These are phyloP conservation scores for Rickenella mellea DNA, from an alignment of 768 basidiomycete species.

Conservation along the genomic window DNA sequence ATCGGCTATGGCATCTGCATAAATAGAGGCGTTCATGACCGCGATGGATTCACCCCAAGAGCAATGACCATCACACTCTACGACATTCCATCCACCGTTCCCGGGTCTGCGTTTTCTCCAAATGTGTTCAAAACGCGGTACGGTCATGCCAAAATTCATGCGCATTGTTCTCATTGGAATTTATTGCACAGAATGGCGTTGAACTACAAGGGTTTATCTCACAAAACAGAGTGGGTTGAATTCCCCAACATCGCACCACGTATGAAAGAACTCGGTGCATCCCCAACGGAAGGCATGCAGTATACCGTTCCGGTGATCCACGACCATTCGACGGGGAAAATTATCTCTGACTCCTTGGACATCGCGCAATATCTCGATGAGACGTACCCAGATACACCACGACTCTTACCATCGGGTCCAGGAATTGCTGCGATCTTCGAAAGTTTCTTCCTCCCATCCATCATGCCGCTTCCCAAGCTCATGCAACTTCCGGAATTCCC, in stretches of 20 bases:
- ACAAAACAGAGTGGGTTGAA: constrained; percentile 35
- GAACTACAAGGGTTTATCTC: constrained; percentile 24
- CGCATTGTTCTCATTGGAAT: background rate
- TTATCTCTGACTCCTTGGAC: constrained; percentile 29
- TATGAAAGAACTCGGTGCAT: constrained; percentile 22
- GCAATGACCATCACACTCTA: constrained; percentile 27
- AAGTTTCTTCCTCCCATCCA: background rate
- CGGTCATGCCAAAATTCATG: constrained; percentile 2
- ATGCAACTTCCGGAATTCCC: constrained; percentile 7
- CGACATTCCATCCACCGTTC: constrained; percentile 30
- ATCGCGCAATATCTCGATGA: constrained; percentile 40
- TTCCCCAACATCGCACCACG: constrained; percentile 29
- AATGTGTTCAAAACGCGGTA: constrained; percentile 39
- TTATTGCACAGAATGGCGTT: constrained; percentile 5
- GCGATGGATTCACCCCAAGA: too few species aligned
- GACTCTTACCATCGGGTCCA: constrained; percentile 23
- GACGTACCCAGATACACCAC: constrained; percentile 28
- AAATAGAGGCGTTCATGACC: too few species aligned
- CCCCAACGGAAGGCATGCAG: constrained; percentile 17
- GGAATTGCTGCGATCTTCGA: constrained; percentile 17
- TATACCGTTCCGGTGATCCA: constrained; percentile 34
- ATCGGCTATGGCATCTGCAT: too few species aligned
- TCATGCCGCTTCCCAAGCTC: constrained; percentile 1
- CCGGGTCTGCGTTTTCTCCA: constrained; percentile 28
- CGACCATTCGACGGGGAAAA: constrained; percentile 25